Evolutionary conservation across 2,329 filamentous ascomycete genomes (phyloP).

Genomic region (Fusarium compactum): DNA sequence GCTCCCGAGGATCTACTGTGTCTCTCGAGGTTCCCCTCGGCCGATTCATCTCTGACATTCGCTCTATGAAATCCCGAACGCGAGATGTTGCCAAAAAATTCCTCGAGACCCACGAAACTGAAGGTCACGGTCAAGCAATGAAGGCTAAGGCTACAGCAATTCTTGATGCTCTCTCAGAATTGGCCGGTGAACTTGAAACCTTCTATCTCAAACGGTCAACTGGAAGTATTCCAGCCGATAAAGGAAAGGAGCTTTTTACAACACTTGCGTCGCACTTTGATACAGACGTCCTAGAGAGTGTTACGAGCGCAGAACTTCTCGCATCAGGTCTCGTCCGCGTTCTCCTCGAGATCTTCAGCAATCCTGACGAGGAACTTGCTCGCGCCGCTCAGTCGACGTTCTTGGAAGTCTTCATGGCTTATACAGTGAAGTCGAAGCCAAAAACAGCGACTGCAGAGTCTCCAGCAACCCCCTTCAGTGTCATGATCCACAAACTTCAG

Average conservation of each 20-base stretch:
- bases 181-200: slow-evolving; percentile 77
- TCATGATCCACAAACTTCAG: slow-evolving; percentile 93
- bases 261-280: slow-evolving; percentile 87
- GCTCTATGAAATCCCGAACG: slow-evolving; percentile 74
- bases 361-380: slow-evolving; percentile 70
- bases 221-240: slow-evolving; percentile 57
- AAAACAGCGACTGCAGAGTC: slow-evolving; percentile 75
- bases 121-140: slow-evolving; percentile 77
- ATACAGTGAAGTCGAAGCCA: slow-evolving; percentile 72
- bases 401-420: slow-evolving; percentile 91
- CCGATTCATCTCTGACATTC: slow-evolving; percentile 60
- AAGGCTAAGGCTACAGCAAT: slow-evolving; percentile 84
- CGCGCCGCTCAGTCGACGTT: slow-evolving; percentile 83
- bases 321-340: slow-evolving; percentile 90
- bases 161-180: slow-evolving; percentile 74
- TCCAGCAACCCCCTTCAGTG: slow-evolving; percentile 85
- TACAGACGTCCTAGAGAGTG: slow-evolving; percentile 87
- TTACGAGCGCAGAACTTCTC: slow-evolving; percentile 94
- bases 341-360: slow-evolving; percentile 84
- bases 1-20: slow-evolving; percentile 75
- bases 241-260: slow-evolving; percentile 77
- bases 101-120: slow-evolving; percentile 83
- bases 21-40: slow-evolving; percentile 69
- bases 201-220: slow-evolving; percentile 73
- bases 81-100: slow-evolving; percentile 84